phyloP scores from a whole-genome alignment of 1,284 basidiomycete species.

The Apiotrichum brassicae region DNA sequence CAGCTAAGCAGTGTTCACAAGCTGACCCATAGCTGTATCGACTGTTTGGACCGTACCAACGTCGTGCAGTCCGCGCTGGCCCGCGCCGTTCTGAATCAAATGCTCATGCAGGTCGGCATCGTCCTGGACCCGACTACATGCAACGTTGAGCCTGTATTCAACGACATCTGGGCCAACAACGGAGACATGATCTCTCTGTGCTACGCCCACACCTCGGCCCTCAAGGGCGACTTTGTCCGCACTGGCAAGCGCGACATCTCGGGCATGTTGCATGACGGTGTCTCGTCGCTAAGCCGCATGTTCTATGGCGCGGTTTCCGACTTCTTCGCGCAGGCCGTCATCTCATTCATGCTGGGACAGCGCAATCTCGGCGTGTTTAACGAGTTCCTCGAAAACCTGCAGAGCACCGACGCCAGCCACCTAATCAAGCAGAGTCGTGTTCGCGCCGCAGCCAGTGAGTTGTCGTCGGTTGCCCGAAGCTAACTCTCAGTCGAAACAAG shows the following conservation, averaged over 20 bases:
- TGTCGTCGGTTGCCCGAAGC: conserved; percentile 1
- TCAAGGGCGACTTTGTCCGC: conserved; percentile 96
- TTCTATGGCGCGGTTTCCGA: conserved; percentile 62
- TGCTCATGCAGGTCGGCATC: conserved; percentile 67
- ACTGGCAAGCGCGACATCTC: conserved; percentile 88
- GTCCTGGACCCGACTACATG: conserved; percentile 26
- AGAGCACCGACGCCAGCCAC: conserved; percentile 82
- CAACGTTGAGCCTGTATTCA: conserved; percentile 73
- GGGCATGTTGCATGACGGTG: conserved; percentile 83
- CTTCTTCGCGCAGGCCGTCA: conserved; percentile 92
- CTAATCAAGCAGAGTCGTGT: conserved; percentile 80
- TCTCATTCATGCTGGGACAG: conserved; percentile 81
- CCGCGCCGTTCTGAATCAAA: conserved; percentile 68
- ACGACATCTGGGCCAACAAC: conserved; percentile 77
- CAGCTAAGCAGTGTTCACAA: conserved; percentile 18
- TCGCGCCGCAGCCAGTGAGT: conserved; percentile 67
- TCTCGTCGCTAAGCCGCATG: conserved; percentile 77
- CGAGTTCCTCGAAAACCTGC: conserved; percentile 78
- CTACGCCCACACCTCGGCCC: conserved; percentile 55
- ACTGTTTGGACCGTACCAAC: conserved; percentile 84
- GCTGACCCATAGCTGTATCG: conserved; percentile 68
- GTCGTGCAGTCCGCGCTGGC: conserved; percentile 88
- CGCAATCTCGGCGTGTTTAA: conserved; percentile 78
- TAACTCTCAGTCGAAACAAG: conserved; percentile 61
- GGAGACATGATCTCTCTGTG: conserved; percentile 42